Percentiles rank a stretch among this genome's conserved stretches.
Evolutionary conservation across 2,329 filamentous ascomycete genomes (phyloP).

Genomic region (Cladosporium velox): DNA sequence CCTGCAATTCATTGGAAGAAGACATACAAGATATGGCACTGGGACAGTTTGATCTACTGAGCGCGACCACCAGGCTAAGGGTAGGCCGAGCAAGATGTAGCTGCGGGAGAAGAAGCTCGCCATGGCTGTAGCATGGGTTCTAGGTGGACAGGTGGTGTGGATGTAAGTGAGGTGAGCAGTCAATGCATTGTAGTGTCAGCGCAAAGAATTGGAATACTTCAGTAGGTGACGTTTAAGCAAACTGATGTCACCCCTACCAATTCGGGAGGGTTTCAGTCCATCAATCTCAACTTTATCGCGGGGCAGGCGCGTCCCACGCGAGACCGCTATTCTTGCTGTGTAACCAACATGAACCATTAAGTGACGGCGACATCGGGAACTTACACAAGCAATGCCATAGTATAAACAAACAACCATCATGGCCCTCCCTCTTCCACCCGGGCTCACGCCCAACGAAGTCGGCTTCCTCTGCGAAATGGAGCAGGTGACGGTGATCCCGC

Average conservation of each 20-base stretch:
- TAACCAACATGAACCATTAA: too few relatives aligned
- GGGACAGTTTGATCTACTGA: constrained; percentile 52
- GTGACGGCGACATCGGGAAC: background rate
- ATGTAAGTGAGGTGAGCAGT: background rate
- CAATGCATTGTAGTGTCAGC: background rate
- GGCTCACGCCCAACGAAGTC: constrained; percentile 82
- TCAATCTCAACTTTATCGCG: constrained; percentile 5
- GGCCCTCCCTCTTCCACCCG: constrained; percentile 63
- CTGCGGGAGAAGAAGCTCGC: constrained; percentile 5
- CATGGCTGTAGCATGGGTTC: background rate
- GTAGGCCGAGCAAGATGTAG: constrained; percentile 17
- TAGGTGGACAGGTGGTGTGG: background rate
- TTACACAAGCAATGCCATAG: constrained; percentile 4
- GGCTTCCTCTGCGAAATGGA: constrained; percentile 98
- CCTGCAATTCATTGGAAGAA: constrained; percentile 17
- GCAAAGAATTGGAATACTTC: background rate
- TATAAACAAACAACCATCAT: constrained; percentile 40
- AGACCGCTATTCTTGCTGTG: constrained; percentile 4
- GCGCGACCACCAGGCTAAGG: constrained; percentile 31
- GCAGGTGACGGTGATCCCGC: constrained; percentile 86
- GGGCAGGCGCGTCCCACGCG: constrained; percentile 14
- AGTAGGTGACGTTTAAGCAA: background rate
- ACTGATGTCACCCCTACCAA: constrained; percentile 10
- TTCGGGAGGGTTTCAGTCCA: background rate
- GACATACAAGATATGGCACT: constrained; percentile 60